Evolutionary conservation across 2,329 filamentous ascomycete species (phyloP).

Genomic region (Rachicladosporium sp.): DNA sequence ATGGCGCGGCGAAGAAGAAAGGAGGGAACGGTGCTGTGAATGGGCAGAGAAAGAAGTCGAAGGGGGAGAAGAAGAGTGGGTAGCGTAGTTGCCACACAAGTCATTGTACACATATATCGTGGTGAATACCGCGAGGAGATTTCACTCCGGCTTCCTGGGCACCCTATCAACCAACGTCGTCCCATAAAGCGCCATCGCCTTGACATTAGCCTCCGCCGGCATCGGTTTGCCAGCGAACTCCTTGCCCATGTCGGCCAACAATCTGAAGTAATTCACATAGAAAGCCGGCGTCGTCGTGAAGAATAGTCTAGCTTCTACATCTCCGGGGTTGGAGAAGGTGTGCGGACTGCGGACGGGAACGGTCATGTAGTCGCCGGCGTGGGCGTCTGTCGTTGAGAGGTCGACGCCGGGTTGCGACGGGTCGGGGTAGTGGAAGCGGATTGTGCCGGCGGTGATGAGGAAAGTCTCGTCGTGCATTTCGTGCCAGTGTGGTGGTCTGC

Average conservation of each 20-base stretch:
- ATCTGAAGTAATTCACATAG: constrained; percentile 47
- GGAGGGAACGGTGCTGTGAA: not conserved
- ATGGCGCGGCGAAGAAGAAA: constrained; percentile 2
- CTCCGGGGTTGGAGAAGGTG: constrained; percentile 44
- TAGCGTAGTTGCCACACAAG: constrained; percentile 1
- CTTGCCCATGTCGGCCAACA: constrained; percentile 35
- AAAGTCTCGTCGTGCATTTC: constrained; percentile 50
- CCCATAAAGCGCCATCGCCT: constrained; percentile 39
- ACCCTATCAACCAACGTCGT: constrained; percentile 35
- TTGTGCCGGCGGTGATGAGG: constrained; percentile 39
- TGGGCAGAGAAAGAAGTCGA: constrained; percentile 1
- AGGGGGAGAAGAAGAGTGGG: constrained; percentile 1
- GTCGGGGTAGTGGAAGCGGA: constrained; percentile 39
- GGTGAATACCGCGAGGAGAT: not conserved
- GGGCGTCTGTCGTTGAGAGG: constrained; percentile 34
- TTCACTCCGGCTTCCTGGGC: constrained; percentile 16
- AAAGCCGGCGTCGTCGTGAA: constrained; percentile 47
- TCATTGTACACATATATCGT: constrained; percentile 9
- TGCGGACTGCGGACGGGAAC: constrained; percentile 44
- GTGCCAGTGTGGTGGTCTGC: constrained; percentile 37
- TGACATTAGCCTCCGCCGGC: constrained; percentile 36
- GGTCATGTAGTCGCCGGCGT: constrained; percentile 42
- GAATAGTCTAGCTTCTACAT: constrained; percentile 43
- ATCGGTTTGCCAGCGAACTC: constrained; percentile 29
- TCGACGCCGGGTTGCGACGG: constrained; percentile 18